Evolutionary conservation across 2,329 filamentous ascomycete genomes (phyloP).

Genomic region (Bimuria novae-zelandiae): DNA sequence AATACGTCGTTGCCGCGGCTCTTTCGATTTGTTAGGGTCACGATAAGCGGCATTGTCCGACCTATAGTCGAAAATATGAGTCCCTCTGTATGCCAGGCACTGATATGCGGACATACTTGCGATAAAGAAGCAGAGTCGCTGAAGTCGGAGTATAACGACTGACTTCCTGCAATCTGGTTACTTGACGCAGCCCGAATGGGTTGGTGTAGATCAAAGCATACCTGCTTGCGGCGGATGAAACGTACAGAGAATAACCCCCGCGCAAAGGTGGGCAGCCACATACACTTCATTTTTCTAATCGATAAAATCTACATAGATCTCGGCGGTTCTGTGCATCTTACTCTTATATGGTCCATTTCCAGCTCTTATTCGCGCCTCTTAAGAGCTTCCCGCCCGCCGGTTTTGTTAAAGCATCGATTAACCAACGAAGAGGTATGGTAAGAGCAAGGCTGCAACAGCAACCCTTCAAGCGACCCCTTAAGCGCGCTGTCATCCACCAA

Average conservation of each 20-base stretch:
- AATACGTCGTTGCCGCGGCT: not conserved
- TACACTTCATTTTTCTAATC: not conserved
- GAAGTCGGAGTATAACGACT: not conserved
- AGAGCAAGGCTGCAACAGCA: not conserved
- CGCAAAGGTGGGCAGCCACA: not conserved
- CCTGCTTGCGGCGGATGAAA: not conserved
- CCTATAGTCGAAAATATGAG: not conserved
- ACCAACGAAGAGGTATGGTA: not conserved
- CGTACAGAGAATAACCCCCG: not conserved
- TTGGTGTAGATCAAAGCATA: not conserved
- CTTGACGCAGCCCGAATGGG: not conserved
- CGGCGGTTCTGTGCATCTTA: not conserved
- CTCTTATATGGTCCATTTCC: not conserved
- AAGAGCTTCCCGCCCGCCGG: not conserved
- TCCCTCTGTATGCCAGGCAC: not conserved
- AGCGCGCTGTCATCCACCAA: no score
- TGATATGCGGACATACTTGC: not conserved
- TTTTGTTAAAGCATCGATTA: not conserved
- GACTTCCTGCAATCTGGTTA: not conserved
- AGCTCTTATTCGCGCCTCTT: not conserved
- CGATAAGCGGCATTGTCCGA: not conserved
- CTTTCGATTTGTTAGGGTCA: conserved; percentile 2
- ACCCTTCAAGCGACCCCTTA: not conserved
- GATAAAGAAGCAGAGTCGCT: not conserved
- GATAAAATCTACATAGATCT: no score